These are phyloP conservation scores for Aphanomyces astaci DNA, from an alignment of 352 stramenopile species.

Conservation along the genomic window DNA sequence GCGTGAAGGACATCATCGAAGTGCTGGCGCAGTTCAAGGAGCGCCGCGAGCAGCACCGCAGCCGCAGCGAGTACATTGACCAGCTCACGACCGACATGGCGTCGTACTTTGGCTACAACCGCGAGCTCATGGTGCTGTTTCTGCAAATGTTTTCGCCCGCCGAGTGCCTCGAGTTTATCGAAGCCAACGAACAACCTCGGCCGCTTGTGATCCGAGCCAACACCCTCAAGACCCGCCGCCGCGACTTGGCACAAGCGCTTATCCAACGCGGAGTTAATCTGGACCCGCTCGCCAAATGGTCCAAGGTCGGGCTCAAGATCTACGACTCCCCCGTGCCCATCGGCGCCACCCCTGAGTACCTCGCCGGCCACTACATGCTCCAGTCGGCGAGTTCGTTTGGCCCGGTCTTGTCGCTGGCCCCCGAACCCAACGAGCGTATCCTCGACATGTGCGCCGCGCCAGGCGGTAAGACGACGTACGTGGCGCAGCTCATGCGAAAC, in stretches of 20 bases:
- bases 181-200: constrained; percentile 96
- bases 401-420: constrained; percentile 95
- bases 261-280: constrained; percentile 98
- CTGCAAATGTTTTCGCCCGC: constrained; percentile 96
- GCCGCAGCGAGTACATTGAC: constrained; percentile 94
- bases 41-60: constrained; percentile 85
- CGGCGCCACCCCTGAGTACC: constrained; percentile 99
- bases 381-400: constrained; percentile 98
- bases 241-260: constrained; percentile 96
- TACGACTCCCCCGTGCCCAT: constrained; percentile 98
- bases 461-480: constrained; percentile 99
- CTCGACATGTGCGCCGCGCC: constrained; percentile 98
- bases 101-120: constrained; percentile 98
- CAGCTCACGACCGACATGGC: constrained; percentile 87
- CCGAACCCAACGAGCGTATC: constrained; percentile 94
- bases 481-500: constrained; percentile 99
- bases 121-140: constrained; percentile 96
- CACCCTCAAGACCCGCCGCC: constrained; percentile 97
- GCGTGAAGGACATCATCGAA: constrained; percentile 91
- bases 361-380: constrained; percentile 99
- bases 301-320: constrained; percentile 98
- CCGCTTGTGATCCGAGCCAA: constrained; percentile 99
- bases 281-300: constrained; percentile 98
- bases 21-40: constrained; percentile 94
- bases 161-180: constrained; percentile 98